phyloP scores from a whole-genome alignment of 2,329 filamentous ascomycete species.

The Blumeria hordei region DNA sequence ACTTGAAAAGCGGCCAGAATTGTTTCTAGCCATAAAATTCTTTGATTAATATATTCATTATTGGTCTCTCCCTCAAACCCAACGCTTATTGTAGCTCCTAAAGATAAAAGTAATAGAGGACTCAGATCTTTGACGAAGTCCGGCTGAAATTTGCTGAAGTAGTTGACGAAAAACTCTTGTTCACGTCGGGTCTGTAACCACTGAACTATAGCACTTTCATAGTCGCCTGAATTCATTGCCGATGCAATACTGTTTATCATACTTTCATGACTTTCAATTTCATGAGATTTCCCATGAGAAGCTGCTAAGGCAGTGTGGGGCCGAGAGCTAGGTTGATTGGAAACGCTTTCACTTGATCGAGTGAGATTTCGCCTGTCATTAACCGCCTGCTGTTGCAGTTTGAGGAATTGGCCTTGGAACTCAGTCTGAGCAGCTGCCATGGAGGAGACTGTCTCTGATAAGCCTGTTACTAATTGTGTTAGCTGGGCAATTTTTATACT shows the following conservation, averaged over 20 bases:
- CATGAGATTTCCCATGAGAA: slow-evolving; percentile 19
- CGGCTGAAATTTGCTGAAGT: slow-evolving; percentile 26
- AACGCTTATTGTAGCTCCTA: slow-evolving; percentile 37
- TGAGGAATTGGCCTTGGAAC: slow-evolving; percentile 39
- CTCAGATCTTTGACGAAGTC: slow-evolving; percentile 30
- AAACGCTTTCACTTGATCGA: slow-evolving; percentile 1
- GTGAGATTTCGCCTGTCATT: slow-evolving; percentile 16
- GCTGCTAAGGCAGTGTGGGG: slow-evolving; percentile 6
- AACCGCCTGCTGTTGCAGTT: slow-evolving; percentile 26
- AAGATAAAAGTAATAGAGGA: slow-evolving; percentile 36
- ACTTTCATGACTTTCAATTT: slow-evolving; percentile 30
- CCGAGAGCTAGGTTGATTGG: slow-evolving; percentile 5
- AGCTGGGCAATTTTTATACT: slow-evolving; percentile 48
- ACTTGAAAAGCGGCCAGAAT: slow-evolving; percentile 27
- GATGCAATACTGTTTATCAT: slow-evolving; percentile 33
- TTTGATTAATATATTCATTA: slow-evolving; percentile 23
- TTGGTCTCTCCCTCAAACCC: slow-evolving; percentile 24
- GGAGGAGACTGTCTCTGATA: slow-evolving; percentile 43
- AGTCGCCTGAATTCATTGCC: slow-evolving; percentile 34
- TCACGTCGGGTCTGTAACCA: slow-evolving; percentile 42
- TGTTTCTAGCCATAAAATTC: slow-evolving; percentile 34
- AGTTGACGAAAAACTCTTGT: slow-evolving; percentile 35
- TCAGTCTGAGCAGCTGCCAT: slow-evolving; percentile 45
- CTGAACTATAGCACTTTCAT: slow-evolving; percentile 37
- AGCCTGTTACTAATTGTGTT: slow-evolving; percentile 36